These are phyloP conservation scores for Sphagnum tenellum DNA, from an alignment of 225 moss, liverwort and hornwort species.

Conservation along the genomic window DNA sequence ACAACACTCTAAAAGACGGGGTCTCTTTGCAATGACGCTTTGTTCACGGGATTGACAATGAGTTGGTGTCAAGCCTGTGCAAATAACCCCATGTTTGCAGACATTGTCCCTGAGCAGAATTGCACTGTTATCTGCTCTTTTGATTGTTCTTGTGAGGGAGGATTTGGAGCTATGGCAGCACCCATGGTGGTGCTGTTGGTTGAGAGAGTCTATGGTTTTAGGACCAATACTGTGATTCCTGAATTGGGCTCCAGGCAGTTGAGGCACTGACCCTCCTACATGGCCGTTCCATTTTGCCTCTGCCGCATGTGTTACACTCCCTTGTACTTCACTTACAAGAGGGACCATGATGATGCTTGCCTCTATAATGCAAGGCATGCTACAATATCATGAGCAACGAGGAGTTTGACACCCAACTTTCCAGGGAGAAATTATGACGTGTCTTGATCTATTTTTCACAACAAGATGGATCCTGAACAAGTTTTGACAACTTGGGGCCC, in stretches of 20 bases:
- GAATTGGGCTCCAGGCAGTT: slow-evolving; percentile 42
- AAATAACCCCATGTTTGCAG: slow-evolving; percentile 94
- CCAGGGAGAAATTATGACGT: too few relatives aligned
- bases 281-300: slow-evolving; percentile 76
- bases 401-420: too few relatives aligned
- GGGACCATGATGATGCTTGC: slow-evolving; percentile 38
- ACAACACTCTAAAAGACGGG: slow-evolving; percentile 59
- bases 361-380: too few relatives aligned
- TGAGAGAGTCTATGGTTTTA: slow-evolving; percentile 82
- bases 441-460: too few relatives aligned
- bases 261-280: slow-evolving; percentile 74
- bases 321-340: slow-evolving; percentile 70
- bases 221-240: slow-evolving; percentile 44
- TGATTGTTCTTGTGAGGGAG: slow-evolving; percentile 84
- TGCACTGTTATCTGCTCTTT: slow-evolving; percentile 83
- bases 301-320: slow-evolving; percentile 85
- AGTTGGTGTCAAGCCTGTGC: slow-evolving; percentile 98
- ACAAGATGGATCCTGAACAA: too few relatives aligned
- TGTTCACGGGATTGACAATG: slow-evolving; percentile 62
- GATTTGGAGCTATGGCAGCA: slow-evolving; percentile 76
- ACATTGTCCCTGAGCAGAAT: slow-evolving; percentile 80
- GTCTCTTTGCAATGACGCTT: slow-evolving; percentile 51
- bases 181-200: slow-evolving; percentile 77
- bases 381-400: too few relatives aligned
- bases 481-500: too few relatives aligned